phyloP scores from a whole-genome alignment of 2,329 filamentous ascomycete species.

The Graphilbum fragrans region DNA sequence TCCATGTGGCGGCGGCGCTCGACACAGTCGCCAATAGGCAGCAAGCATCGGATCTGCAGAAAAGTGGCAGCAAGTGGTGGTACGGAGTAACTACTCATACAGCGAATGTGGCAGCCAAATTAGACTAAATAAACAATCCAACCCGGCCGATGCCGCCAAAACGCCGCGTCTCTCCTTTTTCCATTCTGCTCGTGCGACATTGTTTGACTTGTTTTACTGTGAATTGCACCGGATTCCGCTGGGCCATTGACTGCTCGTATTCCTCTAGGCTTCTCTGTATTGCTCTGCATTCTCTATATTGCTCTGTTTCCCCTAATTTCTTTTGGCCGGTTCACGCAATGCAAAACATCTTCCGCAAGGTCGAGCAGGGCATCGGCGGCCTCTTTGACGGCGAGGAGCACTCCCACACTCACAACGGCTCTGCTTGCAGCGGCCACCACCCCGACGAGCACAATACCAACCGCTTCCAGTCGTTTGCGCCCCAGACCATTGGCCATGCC shows the following conservation, averaged over 20 bases:
- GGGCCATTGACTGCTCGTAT: slow-evolving; percentile 23
- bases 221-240: background rate
- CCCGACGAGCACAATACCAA: slow-evolving; percentile 31
- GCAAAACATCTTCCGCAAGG: slow-evolving; percentile 30
- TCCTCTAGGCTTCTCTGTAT: background rate
- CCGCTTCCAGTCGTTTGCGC: slow-evolving; percentile 58
- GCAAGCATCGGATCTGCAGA: too few species aligned
- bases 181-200: background rate
- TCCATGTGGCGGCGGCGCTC: too few species aligned
- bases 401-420: slow-evolving; percentile 31
- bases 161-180: background rate
- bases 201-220: background rate
- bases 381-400: slow-evolving; percentile 25
- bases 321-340: slow-evolving; percentile 13
- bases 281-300: background rate
- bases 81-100: too few species aligned
- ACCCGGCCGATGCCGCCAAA: too few species aligned
- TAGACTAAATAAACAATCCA: too few species aligned
- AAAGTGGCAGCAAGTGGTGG: too few species aligned
- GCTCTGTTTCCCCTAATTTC: background rate
- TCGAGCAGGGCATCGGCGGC: slow-evolving; percentile 28
- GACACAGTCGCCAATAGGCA: too few species aligned
- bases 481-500: slow-evolving; percentile 57
- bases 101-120: too few species aligned
- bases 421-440: slow-evolving; percentile 28